Conservation (phyloP, 2,329 filamentous ascomycete genomes). For the Trichophaea hybrida region DNA sequence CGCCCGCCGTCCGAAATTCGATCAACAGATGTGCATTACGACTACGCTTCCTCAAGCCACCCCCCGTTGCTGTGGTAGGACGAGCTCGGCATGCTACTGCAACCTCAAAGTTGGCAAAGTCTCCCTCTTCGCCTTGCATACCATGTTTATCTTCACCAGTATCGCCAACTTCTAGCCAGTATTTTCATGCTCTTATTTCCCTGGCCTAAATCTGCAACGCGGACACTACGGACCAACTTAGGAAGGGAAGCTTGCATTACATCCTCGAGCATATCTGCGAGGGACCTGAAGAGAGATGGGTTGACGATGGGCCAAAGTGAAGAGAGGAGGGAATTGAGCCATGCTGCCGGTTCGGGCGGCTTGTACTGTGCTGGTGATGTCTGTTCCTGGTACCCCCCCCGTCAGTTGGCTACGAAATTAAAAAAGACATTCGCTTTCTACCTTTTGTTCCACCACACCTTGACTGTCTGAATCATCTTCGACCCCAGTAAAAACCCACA, state of each 20-base stretch:
- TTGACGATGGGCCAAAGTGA: constrained; percentile 63
- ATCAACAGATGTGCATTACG: constrained; percentile 90
- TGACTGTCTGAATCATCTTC: neutral
- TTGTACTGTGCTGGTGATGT: neutral
- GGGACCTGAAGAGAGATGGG: constrained; percentile 53
- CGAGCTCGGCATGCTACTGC: constrained; percentile 48
- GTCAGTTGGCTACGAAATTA: constrained; percentile 3
- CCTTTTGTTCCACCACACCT: neutral
- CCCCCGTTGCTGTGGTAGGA: neutral
- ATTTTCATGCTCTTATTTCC: constrained; percentile 57
- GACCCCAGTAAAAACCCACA: neutral
- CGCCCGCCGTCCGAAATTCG: constrained; percentile 69
- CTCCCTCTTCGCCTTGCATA: constrained; percentile 63
- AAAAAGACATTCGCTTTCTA: neutral
- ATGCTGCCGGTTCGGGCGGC: constrained; percentile 50
- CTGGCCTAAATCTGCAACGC: constrained; percentile 60
- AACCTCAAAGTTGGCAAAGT: constrained; percentile 62
- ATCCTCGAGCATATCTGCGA: constrained; percentile 59
- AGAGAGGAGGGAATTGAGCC: constrained; percentile 54
- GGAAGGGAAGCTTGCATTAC: constrained; percentile 65
- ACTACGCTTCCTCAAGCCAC: neutral
- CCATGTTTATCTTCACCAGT: constrained; percentile 43
- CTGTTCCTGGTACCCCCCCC: neutral
- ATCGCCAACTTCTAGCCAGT: constrained; percentile 57
- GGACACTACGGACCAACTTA: constrained; percentile 52